Conservation (phyloP, 768 basidiomycete genomes). For the Cubamyces sp. region DNA sequence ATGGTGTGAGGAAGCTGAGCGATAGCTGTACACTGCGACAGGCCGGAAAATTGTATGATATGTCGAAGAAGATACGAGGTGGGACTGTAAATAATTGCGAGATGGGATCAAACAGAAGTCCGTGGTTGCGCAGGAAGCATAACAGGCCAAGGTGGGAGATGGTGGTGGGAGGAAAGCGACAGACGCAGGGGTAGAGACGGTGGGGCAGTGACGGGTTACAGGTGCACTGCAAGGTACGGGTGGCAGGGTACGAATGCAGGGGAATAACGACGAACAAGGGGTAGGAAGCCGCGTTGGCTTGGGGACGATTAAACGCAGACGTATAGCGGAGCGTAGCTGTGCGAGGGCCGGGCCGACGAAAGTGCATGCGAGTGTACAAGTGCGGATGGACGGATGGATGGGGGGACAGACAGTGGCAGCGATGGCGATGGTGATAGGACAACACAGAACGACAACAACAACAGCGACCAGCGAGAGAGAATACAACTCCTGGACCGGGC, state of each 20-base stretch:
- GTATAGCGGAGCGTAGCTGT: slow-evolving; percentile 5
- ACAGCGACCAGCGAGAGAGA: background rate
- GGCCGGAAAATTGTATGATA: slow-evolving; percentile 7
- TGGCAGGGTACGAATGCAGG: background rate
- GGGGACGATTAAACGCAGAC: slow-evolving; percentile 12
- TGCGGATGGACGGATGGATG: background rate
- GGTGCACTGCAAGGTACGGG: background rate
- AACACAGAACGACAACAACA: background rate
- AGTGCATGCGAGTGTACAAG: slow-evolving; percentile 13
- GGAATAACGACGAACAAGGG: background rate
- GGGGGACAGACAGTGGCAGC: slow-evolving; percentile 8
- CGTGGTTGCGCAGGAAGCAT: background rate
- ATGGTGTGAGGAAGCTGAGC: too few species aligned
- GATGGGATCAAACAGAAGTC: slow-evolving; percentile 12
- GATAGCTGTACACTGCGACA: slow-evolving; percentile 14
- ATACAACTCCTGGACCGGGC: background rate
- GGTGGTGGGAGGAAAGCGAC: background rate
- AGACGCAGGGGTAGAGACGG: slow-evolving; percentile 5
- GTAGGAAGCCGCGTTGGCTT: background rate
- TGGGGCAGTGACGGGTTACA: background rate
- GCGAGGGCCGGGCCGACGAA: slow-evolving; percentile 1
- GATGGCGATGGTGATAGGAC: background rate
- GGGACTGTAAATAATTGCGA: slow-evolving; percentile 8
- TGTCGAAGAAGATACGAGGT: slow-evolving; percentile 8
- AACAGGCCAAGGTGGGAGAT: background rate